Conservation (phyloP, 345 rosid species). For the Microthlaspi erraticum region DNA sequence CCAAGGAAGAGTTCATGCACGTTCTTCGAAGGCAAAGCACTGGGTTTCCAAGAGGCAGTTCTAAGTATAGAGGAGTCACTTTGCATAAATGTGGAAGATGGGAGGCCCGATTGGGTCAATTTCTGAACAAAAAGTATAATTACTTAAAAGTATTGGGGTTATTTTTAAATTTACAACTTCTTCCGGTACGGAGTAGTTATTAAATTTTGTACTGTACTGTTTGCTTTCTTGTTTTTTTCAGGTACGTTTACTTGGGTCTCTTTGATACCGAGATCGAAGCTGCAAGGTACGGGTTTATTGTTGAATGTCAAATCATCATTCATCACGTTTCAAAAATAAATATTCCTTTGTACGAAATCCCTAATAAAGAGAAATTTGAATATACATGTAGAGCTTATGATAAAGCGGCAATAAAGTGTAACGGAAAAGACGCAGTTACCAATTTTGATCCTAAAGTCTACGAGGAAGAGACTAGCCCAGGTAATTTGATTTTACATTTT, state of each 20-base stretch:
- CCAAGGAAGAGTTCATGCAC: slow-evolving; percentile 95
- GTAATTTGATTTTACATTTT: slow-evolving; percentile 30
- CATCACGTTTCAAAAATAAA: slow-evolving; percentile 17
- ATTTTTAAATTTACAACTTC: neutral
- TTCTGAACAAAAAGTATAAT: slow-evolving; percentile 83
- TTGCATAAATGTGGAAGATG: slow-evolving; percentile 99
- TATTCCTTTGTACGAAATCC: neutral
- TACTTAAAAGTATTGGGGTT: neutral
- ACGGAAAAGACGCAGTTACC: slow-evolving; percentile 95
- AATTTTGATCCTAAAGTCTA: slow-evolving; percentile 90
- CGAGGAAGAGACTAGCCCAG: slow-evolving; percentile 60
- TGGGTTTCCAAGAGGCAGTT: slow-evolving; percentile 94
- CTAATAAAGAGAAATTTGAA: neutral
- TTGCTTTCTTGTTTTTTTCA: slow-evolving; percentile 32
- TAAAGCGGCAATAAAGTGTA: slow-evolving; percentile 90
- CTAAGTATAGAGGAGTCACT: slow-evolving; percentile 95
- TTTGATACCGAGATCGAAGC: slow-evolving; percentile 96
- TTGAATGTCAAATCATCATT: slow-evolving; percentile 4
- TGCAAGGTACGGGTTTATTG: slow-evolving; percentile 62
- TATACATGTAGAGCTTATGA: slow-evolving; percentile 65
- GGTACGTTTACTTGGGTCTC: slow-evolving; percentile 91
- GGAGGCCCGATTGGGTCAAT: slow-evolving; percentile 98
- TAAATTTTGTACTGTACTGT: neutral
- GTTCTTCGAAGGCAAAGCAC: slow-evolving; percentile 96
- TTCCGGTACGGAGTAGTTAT: neutral